These are phyloP conservation scores for Tinospora cordifolia DNA, from an alignment of 164 flowering plant species.

Conservation along the genomic window DNA sequence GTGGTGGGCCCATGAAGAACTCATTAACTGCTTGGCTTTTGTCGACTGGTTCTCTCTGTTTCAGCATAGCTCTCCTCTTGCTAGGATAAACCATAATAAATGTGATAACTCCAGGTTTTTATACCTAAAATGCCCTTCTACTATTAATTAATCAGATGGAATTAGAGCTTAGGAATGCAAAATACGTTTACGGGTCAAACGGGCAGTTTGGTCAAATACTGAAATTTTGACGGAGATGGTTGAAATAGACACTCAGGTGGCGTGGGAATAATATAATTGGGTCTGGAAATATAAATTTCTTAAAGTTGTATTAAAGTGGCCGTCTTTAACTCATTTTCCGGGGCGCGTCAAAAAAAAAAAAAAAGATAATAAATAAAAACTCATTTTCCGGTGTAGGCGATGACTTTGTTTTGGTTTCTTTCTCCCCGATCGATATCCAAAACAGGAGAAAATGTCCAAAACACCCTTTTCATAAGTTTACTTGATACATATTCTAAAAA, in stretches of 20 bases:
- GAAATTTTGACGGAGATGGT: not conserved
- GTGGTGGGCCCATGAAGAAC: conserved; percentile 6
- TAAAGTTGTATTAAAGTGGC: conserved; percentile 5
- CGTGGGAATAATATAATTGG: not conserved
- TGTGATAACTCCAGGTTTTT: not conserved
- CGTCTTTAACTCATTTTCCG: conserved; percentile 13
- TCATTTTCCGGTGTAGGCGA: conserved; percentile 14
- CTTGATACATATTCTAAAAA: too few relatives aligned
- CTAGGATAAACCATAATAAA: not conserved
- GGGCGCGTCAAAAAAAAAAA: too few relatives aligned
- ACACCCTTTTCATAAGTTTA: too few relatives aligned
- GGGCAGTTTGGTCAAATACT: not conserved
- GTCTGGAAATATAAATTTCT: not conserved
- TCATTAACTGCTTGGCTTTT: conserved; percentile 12
- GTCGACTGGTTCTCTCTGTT: conserved; percentile 11
- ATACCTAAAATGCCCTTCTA: not conserved
- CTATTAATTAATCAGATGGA: not conserved
- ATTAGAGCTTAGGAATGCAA: not conserved
- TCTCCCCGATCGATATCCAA: not conserved
- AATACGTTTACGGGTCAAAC: not conserved
- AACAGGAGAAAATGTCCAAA: conserved; percentile 9
- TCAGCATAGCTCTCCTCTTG: not conserved
- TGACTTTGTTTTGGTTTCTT: not conserved
- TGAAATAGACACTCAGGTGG: not conserved
- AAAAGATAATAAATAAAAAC: too few relatives aligned